Evolutionary conservation across 371 early-diverging fungal species (phyloP), one percentile per base, ranked within the genome.

Genomic region (Choanephora cucurbitarum): DNA sequence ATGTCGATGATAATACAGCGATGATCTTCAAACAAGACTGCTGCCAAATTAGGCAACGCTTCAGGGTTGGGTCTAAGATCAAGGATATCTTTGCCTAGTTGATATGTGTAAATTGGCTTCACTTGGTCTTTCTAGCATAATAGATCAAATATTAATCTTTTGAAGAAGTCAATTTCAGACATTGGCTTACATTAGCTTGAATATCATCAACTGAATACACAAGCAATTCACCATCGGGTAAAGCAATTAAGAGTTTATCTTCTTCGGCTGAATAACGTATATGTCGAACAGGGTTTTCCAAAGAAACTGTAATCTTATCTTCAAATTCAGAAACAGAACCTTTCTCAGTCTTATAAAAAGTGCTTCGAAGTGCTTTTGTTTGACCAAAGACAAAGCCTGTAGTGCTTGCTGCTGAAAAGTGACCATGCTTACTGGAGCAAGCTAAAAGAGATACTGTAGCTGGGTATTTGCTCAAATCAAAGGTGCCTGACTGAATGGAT

Each of bases 1-100:
- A 60, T 31, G 49, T 68, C 52, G 18, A 77, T 54, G 13, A 77
- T 44, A 15, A 39, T 34, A 43, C 69, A 68, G 13, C 49, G 49
- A 8, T 63, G 47, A 15, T 62, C 60, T 7, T 58, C 41, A 5
- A 70, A 56, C 44, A 65, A 61, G 10, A 79, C 62, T 21, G 69
- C 72, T 17, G 66, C 55, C 2, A 72, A 24, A n/a, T 72, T 51
- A 1, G 73, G 71, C 37, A 62, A 45, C 4, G 54, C 65, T 33
- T 75, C 74, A 9, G 74, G 70, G 46, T 79, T 79, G 9, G 79
- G 79, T 41, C 72, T 59, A 9, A 79, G 23, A 47, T 76, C 76
- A 6, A 66, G 45, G 21, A 76, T 65, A 6, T 62, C 62, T 1
- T 21, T n/a, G 8, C 45, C 49, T n/a, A 72, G 17, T 8, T 51